Conservation (phyloP, 2,329 filamentous ascomycete genomes). For the Sporothrix pallida region DNA sequence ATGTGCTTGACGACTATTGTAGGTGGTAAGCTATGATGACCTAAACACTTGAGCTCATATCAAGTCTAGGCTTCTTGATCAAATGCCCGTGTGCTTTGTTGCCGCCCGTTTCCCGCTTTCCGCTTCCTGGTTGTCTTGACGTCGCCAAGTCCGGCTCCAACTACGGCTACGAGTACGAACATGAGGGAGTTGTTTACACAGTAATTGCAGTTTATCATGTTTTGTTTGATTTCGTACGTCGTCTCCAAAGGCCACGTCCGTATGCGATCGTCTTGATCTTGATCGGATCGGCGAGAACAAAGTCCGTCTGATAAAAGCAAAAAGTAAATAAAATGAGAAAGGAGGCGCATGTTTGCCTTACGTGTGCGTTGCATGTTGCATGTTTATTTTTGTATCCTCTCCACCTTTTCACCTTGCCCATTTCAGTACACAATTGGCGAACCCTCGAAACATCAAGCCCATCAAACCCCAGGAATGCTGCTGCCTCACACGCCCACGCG, state of each 20-base stretch:
- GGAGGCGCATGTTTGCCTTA: constrained; percentile 1
- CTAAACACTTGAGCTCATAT: too few relatives aligned
- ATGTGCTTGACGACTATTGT: too few relatives aligned
- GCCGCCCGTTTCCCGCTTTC: neutral
- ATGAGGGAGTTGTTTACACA: neutral
- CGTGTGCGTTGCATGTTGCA: neutral
- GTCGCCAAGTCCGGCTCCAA: neutral
- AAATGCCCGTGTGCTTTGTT: neutral
- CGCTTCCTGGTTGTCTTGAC: neutral
- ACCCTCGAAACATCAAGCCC: neutral
- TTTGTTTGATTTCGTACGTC: neutral
- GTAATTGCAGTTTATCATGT: neutral
- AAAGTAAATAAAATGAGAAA: too few relatives aligned
- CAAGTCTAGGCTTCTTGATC: too few relatives aligned
- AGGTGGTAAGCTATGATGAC: too few relatives aligned
- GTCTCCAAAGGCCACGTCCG: neutral
- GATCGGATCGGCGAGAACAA: neutral
- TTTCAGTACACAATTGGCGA: neutral
- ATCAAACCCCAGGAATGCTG: neutral
- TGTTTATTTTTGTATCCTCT: neutral
- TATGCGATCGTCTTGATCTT: neutral
- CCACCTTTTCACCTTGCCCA: neutral
- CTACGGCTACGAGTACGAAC: constrained; percentile 14
- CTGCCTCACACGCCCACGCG: constrained; percentile 1
- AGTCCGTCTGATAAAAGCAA: neutral